These are phyloP conservation scores for Pelargonium citronellum DNA, from an alignment of 441 rosid species.

Conservation along the genomic window DNA sequence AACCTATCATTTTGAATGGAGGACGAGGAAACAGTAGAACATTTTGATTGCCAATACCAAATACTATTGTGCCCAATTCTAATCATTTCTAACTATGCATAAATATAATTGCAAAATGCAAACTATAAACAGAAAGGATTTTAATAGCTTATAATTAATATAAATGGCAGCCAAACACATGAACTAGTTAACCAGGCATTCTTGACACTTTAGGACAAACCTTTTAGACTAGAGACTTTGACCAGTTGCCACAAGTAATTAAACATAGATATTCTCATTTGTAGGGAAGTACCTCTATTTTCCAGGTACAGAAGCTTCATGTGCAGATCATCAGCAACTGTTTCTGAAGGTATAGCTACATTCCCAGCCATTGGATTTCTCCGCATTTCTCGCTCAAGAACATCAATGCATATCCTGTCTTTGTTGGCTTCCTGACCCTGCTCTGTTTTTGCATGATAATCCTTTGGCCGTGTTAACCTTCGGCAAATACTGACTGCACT, in stretches of 20 bases:
- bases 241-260: too few relatives aligned
- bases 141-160: too few relatives aligned
- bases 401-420: conserved; percentile 65
- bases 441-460: conserved; percentile 54
- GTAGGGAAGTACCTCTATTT: conserved; percentile 96
- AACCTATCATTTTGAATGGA: too few relatives aligned
- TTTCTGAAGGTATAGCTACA: conserved; percentile 34
- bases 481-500: conserved; percentile 76
- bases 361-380: conserved; percentile 49
- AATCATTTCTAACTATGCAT: too few relatives aligned
- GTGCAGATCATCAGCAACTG: conserved; percentile 56
- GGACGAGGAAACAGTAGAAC: background rate
- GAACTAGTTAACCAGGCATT: too few relatives aligned
- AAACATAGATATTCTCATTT: too few relatives aligned
- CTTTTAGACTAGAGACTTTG: too few relatives aligned
- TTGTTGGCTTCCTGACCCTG: conserved; percentile 75
- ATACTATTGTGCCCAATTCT: too few relatives aligned
- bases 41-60: too few relatives aligned
- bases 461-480: conserved; percentile 75
- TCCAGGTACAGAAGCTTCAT: conserved; percentile 74
- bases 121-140: too few relatives aligned
- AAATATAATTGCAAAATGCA: too few relatives aligned
- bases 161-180: background rate
- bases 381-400: conserved; percentile 70
- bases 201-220: too few relatives aligned